Evolutionary conservation across 2,329 filamentous ascomycete genomes (phyloP).

Genomic region (Arthrobotrys entomopaga): DNA sequence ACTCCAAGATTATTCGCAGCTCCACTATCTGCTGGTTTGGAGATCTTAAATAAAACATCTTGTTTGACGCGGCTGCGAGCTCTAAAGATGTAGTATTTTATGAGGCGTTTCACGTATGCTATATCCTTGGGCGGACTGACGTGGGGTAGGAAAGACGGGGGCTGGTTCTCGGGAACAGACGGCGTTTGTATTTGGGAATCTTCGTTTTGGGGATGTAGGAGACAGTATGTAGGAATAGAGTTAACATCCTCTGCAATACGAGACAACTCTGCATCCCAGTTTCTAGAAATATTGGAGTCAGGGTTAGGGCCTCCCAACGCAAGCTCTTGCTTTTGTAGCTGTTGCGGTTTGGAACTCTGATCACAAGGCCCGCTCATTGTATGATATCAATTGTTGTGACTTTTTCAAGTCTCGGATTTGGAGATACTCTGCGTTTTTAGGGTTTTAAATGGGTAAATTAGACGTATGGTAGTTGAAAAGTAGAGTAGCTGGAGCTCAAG

Average conservation of each 20-base stretch:
- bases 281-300: constrained; percentile 15
- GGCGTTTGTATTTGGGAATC: constrained; percentile 3
- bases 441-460: neutral
- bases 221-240: neutral
- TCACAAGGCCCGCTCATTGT: neutral
- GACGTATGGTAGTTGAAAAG: neutral
- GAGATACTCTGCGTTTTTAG: constrained; percentile 13
- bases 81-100: constrained; percentile 6
- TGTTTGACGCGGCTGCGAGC: constrained; percentile 13
- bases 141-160: neutral
- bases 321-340: constrained; percentile 4
- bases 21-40: constrained; percentile 3
- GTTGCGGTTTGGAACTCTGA: neutral
- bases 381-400: neutral
- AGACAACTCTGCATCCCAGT: constrained; percentile 12
- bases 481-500: neutral
- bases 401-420: constrained; percentile 11
- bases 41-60: constrained; percentile 11
- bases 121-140: neutral
- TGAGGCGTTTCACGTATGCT: neutral
- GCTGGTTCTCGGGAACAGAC: neutral
- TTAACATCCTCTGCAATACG: neutral
- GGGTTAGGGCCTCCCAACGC: neutral
- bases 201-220: constrained; percentile 2
- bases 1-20: neutral